Evolutionary conservation across 2,329 filamentous ascomycete genomes (phyloP), one percentile per base, ranked within the genome.

Genomic region (Penicillium sp.): DNA sequence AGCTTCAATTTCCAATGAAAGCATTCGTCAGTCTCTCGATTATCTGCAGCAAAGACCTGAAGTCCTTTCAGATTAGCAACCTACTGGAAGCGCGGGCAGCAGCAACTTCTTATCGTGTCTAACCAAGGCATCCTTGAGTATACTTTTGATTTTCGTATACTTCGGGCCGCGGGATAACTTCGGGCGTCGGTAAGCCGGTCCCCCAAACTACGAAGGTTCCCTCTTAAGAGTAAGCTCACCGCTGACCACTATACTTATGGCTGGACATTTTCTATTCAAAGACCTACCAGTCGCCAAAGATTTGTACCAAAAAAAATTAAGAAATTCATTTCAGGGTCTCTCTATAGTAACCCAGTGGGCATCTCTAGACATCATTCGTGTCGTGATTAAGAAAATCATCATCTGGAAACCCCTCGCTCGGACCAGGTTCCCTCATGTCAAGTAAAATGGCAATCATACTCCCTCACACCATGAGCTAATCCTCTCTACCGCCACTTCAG

Each of bases 321-420:
- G 48, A 62, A 60, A 58, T 58, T 60, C 60, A 62, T 65, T 60
- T 59, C 56, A 46, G 62, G 40, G 52, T 56, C 58, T 62, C 53
- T 65, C 63, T 65, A 66, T 65, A 51, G 51, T 56, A 57, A 57
- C 65, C 59, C 58, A 37, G 51, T 49, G 49, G 54, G 64, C 65
- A 58, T 66, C 52, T 68, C 67, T 69, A 68, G 55, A 58, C 45
- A 65, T 69, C 64, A 68, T 62, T 63, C 56, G 43, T 60, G 48
- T 53, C 57, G 54, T 22, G 53, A 62, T 60, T 55, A 63, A 42
- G 55, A 55, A 55, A 33, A 51, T 61, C 59, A 63, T 63, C 60
- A 55, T 25, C 42, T 28, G 51, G 14, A 52, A 33, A 22, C 19
- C 16, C 13, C 13, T 22, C 40, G 19, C 5, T 48, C 40, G 63